Conservation (phyloP, 352 stramenopile genomes). For the Plasmopara viticola region DNA sequence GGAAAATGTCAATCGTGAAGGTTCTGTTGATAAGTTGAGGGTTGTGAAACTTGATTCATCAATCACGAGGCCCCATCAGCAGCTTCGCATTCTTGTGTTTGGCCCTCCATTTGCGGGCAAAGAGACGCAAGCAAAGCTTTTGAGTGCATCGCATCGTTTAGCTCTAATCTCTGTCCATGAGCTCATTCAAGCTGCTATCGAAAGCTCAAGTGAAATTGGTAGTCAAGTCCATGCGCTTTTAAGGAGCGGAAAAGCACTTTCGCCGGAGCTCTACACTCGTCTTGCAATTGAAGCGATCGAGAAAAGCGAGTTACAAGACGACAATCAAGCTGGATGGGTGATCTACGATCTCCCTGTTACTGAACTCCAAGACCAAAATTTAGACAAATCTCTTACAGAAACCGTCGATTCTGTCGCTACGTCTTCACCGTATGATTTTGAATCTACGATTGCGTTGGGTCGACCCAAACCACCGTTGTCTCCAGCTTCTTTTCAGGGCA, state of each 20-base stretch:
- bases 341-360: conserved; percentile 60
- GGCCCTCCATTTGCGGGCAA: conserved; percentile 61
- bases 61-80: conserved; percentile 1
- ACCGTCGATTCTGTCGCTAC: conserved; percentile 39
- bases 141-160: conserved; percentile 49
- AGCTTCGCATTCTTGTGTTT: conserved; percentile 52
- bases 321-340: conserved; percentile 42
- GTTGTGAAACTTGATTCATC: background rate
- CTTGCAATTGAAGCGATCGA: conserved; percentile 40
- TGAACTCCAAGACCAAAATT: conserved; percentile 27
- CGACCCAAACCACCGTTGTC: conserved; percentile 30
- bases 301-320: conserved; percentile 9
- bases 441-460: conserved; percentile 44
- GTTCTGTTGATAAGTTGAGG: background rate
- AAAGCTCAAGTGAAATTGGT: conserved; percentile 27
- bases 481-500: conserved; percentile 45
- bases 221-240: conserved; percentile 23
- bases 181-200: conserved; percentile 28
- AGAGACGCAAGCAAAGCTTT: conserved; percentile 37
- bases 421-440: conserved; percentile 46
- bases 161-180: conserved; percentile 45
- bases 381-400: conserved; percentile 54
- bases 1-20: conserved; percentile 1
- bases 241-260: conserved; percentile 31
- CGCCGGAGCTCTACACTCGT: conserved; percentile 45